These are phyloP conservation scores for Eucalyptus decipiens DNA, from an alignment of 345 rosid genomes.

Conservation along the genomic window DNA sequence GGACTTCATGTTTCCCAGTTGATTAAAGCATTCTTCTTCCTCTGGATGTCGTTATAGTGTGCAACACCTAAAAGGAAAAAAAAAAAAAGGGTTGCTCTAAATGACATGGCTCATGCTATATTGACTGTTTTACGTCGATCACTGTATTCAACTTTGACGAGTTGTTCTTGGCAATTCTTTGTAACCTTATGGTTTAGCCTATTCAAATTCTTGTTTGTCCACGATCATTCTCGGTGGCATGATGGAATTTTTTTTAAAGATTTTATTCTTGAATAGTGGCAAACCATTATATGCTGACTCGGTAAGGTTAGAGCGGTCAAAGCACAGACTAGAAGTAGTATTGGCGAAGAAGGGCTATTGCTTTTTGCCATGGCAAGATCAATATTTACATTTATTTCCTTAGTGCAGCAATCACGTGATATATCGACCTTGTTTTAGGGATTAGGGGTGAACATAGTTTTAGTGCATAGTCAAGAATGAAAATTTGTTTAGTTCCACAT, in stretches of 20 bases:
- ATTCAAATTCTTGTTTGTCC: not conserved
- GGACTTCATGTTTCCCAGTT: not conserved
- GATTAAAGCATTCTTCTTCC: not conserved
- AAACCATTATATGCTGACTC: not conserved
- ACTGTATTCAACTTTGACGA: not conserved
- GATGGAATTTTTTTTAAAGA: not conserved
- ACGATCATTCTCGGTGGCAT: not conserved
- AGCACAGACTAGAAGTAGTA: not conserved
- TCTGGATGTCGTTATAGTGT: not conserved
- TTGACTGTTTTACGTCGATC: not conserved
- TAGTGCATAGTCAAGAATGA: accelerated
- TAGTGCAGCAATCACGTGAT: too few relatives aligned
- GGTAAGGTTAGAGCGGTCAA: not conserved
- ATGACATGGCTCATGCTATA: not conserved
- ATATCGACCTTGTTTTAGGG: too few relatives aligned
- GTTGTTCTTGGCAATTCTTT: too few relatives aligned
- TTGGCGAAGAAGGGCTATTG: not conserved
- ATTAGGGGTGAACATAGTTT: too few relatives aligned
- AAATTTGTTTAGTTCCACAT: too few relatives aligned
- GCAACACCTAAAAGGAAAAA: not conserved
- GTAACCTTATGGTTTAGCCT: too few relatives aligned
- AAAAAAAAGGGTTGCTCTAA: not conserved
- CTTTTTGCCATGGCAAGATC: too few relatives aligned
- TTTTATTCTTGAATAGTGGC: not conserved
- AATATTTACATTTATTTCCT: too few relatives aligned